Percentiles rank a stretch among this genome's conserved stretches.
These are phyloP conservation scores for Penicillium sp. DNA, from an alignment of 2,329 filamentous ascomycete genomes.

Conservation along the genomic window DNA sequence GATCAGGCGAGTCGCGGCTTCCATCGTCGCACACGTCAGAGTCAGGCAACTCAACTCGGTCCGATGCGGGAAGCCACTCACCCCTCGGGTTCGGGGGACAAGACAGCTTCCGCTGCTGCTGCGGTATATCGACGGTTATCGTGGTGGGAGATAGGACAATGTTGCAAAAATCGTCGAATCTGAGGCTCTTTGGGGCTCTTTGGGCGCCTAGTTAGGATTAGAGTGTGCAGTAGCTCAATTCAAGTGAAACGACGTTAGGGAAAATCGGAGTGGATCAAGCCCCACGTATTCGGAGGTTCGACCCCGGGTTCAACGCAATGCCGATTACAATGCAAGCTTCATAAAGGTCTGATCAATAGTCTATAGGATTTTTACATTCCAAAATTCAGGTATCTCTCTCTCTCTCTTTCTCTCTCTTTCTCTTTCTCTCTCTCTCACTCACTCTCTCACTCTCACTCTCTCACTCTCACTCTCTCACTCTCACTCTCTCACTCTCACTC, in stretches of 20 bases:
- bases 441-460: neutral
- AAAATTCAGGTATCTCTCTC: neutral
- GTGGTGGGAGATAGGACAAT: slow-evolving; percentile 4
- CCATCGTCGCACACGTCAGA: slow-evolving; percentile 9
- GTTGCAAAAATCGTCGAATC: neutral
- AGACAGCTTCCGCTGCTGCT: slow-evolving; percentile 25
- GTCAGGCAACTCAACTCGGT: slow-evolving; percentile 11
- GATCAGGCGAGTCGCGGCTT: slow-evolving; percentile 6
- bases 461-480: neutral
- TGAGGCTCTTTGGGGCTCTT: neutral
- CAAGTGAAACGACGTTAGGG: neutral
- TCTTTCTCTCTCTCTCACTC: neutral
- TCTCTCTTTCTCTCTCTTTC: neutral
- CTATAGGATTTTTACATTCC: neutral
- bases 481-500: neutral
- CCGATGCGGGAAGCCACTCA: slow-evolving; percentile 23
- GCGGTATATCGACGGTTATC: slow-evolving; percentile 19
- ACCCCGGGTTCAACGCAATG: neutral
- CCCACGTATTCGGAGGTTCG: neutral
- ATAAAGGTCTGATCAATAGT: neutral
- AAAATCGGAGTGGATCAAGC: neutral
- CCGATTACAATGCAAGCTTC: neutral
- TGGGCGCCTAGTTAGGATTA: slow-evolving; percentile 3
- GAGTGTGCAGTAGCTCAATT: slow-evolving; percentile 13
- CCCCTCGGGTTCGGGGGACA: slow-evolving; percentile 19